A percentile compares a stretch with the other conserved stretches of the same genome.
These are phyloP conservation scores for Aspergillus leporis DNA, from an alignment of 495 filamentous ascomycete genomes.

Conservation along the genomic window DNA sequence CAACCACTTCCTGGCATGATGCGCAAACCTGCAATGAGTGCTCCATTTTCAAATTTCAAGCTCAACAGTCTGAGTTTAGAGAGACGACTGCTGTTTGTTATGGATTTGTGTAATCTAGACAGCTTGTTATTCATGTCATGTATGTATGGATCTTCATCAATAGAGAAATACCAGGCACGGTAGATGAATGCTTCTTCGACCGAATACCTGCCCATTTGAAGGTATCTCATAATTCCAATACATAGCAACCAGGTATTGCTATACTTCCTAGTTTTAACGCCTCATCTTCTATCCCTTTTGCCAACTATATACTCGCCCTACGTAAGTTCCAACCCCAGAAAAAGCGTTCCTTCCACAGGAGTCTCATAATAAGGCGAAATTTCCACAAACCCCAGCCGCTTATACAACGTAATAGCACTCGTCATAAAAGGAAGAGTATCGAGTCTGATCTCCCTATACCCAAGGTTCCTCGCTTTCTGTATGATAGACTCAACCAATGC, in stretches of 20 bases:
- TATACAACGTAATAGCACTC: constrained; percentile 53
- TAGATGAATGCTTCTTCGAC: neutral
- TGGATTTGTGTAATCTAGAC: neutral
- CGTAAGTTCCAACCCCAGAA: constrained; percentile 31
- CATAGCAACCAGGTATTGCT: no score
- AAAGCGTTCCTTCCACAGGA: constrained; percentile 52
- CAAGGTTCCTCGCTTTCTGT: constrained; percentile 41
- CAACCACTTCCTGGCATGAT: constrained; percentile 28
- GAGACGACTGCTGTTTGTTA: constrained; percentile 4
- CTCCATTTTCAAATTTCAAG: constrained; percentile 32
- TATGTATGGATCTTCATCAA: no score
- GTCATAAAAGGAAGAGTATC: constrained; percentile 59
- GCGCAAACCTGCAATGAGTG: constrained; percentile 26
- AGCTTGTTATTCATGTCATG: no score
- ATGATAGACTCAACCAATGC: constrained; percentile 45
- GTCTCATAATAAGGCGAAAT: constrained; percentile 59
- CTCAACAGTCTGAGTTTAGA: constrained; percentile 40
- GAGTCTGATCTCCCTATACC: constrained; percentile 56
- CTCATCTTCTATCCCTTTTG: neutral
- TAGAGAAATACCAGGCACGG: neutral
- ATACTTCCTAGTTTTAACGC: neutral
- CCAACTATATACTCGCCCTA: neutral
- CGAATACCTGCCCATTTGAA: no score
- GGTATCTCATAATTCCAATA: no score
- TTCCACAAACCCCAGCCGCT: constrained; percentile 51